Base-by-base conservation (phyloP, 2,329 filamentous ascomycete genomes). In the Fusarium solani-melongenae region DNA sequence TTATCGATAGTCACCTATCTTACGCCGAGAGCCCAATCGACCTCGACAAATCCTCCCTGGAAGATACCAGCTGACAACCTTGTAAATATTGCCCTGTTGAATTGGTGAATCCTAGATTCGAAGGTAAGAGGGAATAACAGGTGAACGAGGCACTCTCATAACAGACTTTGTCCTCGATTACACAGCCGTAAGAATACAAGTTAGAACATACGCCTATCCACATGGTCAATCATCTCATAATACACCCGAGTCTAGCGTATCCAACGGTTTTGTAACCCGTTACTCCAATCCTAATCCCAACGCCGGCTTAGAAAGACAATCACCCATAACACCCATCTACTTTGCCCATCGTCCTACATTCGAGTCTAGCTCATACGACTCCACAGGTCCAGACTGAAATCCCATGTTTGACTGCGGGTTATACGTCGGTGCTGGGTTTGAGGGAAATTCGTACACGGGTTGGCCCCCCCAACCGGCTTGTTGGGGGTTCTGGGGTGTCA, bases 301-400 rank as follows among this genome's bases (percentile, higher is more conserved):
- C 66, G 61, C 74, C 68, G 46, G 58, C 38, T 63, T 5, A 67
- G 17, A 74, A 74, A 44, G 20, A 66, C 5, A 33, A 65, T 57
- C 39, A 33, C 46, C n/a, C 12, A 56, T 33, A 33, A 27, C 38
- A 53, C 29, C 22, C 24, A 38, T 65, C 56, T 56, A 61, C 56
- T 65, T 64, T n/a, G 58, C 46, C 66, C 57, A 65, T 20, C 66
- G 67, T 4, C 67, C 62, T 3, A 74, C 56, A 39, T 75, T 75
- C 7, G 76, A 74, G 58, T 79, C 78, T 61, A 82, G 55, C 58
- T 84, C 80, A 55, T 81, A 82, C 10, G 75, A 69, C 24, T 81
- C 77, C 33, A 82, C 78, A 2, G 82, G 82, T 5, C 83, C 83
- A 1, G 83, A 77, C 56, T 83, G 80, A 79, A 80, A 85, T 4